These are phyloP conservation scores for Penicillium griseofulvum DNA, from an alignment of 2,329 filamentous ascomycete species.

Conservation along the genomic window DNA sequence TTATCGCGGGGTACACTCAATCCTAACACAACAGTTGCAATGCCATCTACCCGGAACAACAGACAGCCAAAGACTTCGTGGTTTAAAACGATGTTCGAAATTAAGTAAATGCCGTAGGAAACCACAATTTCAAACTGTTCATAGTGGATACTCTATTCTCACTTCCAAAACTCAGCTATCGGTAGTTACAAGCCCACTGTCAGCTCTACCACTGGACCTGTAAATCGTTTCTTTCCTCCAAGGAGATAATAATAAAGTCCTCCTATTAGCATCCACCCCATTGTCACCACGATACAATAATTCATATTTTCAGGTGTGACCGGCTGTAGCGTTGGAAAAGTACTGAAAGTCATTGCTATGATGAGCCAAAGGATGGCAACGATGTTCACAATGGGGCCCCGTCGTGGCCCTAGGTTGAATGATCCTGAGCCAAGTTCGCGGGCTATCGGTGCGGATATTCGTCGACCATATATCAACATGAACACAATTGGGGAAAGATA, in stretches of 20 bases:
- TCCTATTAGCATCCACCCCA: conserved; percentile 18
- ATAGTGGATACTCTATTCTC: too few species aligned
- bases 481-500: conserved; percentile 49
- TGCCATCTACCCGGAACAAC: too few species aligned
- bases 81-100: too few species aligned
- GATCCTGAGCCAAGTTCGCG: conserved; percentile 5
- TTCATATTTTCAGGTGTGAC: conserved; percentile 22
- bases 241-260: conserved; percentile 17
- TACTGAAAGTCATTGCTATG: conserved; percentile 21
- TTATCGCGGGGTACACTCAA: too few species aligned
- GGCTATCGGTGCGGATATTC: background rate
- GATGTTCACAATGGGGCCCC: conserved; percentile 15
- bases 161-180: too few species aligned
- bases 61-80: too few species aligned
- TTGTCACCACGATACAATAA: conserved; percentile 20
- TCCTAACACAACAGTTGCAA: too few species aligned
- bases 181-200: conserved; percentile 10
- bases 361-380: conserved; percentile 15
- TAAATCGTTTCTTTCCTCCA: conserved; percentile 17
- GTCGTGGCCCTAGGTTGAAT: conserved; percentile 14
- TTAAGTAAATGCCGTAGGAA: too few species aligned
- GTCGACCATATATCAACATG: conserved; percentile 20
- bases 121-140: too few species aligned
- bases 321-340: conserved; percentile 20
- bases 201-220: conserved; percentile 15